These are phyloP conservation scores for Hirsutella rhossiliensis DNA, from an alignment of 2,329 filamentous ascomycete genomes.

Conservation along the genomic window DNA sequence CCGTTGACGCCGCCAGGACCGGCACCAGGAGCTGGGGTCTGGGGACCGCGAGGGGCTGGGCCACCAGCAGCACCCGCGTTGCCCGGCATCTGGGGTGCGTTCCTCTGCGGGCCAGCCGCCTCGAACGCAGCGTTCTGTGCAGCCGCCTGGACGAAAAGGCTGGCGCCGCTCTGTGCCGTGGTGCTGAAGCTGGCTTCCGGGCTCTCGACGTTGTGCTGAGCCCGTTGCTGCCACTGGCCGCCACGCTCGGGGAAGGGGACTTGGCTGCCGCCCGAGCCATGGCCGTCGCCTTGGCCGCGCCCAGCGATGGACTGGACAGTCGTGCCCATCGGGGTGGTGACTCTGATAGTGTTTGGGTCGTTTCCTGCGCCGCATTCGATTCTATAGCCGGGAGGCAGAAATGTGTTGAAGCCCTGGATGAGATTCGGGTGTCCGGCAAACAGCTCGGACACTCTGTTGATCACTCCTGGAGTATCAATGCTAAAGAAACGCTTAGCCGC, in stretches of 20 bases:
- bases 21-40: slow-evolving; percentile 46
- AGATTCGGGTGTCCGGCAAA: slow-evolving; percentile 92
- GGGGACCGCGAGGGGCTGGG: slow-evolving; percentile 37
- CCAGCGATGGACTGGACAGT: slow-evolving; percentile 77
- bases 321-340: slow-evolving; percentile 96
- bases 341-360: slow-evolving; percentile 89
- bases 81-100: slow-evolving; percentile 14
- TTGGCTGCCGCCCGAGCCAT: slow-evolving; percentile 24
- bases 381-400: slow-evolving; percentile 86
- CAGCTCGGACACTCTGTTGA: slow-evolving; percentile 87
- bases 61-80: slow-evolving; percentile 25
- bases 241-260: slow-evolving; percentile 34
- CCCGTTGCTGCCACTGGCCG: slow-evolving; percentile 44
- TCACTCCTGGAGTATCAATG: slow-evolving; percentile 95
- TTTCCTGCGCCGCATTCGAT: slow-evolving; percentile 93
- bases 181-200: slow-evolving; percentile 51
- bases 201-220: slow-evolving; percentile 48
- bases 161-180: slow-evolving; percentile 37
- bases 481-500: slow-evolving; percentile 22
- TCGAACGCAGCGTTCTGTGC: slow-evolving; percentile 24
- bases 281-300: slow-evolving; percentile 34
- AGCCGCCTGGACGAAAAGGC: slow-evolving; percentile 31
- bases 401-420: slow-evolving; percentile 97
- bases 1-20: slow-evolving; percentile 50
- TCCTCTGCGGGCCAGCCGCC: slow-evolving; percentile 16